Evolutionary conservation across 1,284 basidiomycete genomes (phyloP).

Genomic region (Sphaerobolus stellatus): DNA sequence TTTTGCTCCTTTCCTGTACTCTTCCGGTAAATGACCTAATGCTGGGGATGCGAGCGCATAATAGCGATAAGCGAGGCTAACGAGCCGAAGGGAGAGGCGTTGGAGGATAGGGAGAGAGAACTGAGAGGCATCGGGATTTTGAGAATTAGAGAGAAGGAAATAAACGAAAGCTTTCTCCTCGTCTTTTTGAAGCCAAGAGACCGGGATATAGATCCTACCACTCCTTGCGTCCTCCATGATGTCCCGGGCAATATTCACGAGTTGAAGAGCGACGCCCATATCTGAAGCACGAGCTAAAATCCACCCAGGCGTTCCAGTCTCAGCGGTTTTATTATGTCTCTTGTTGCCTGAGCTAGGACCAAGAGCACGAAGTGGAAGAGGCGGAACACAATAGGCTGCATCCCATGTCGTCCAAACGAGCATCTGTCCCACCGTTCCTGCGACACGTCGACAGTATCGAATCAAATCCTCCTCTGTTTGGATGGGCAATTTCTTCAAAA

Average conservation of each 20-base stretch:
- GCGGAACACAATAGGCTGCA: too few relatives aligned
- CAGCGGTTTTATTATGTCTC: too few relatives aligned
- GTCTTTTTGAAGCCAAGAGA: slow-evolving; percentile 22
- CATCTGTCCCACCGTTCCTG: slow-evolving; percentile 39
- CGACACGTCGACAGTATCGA: slow-evolving; percentile 39
- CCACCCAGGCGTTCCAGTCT: slow-evolving; percentile 10
- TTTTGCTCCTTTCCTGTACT: slow-evolving; percentile 6
- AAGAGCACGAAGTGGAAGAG: too few relatives aligned
- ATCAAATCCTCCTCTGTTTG: slow-evolving; percentile 35
- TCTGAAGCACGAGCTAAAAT: slow-evolving; percentile 27
- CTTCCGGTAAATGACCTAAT: slow-evolving; percentile 3
- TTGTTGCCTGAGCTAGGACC: too few relatives aligned
- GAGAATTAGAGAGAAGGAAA: background rate
- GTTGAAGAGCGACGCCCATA: slow-evolving; percentile 40
- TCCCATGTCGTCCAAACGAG: slow-evolving; percentile 41
- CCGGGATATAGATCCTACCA: slow-evolving; percentile 39
- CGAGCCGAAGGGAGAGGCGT: slow-evolving; percentile 2
- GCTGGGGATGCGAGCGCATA: background rate
- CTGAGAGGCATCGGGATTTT: too few relatives aligned
- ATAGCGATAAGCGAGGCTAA: slow-evolving; percentile 7
- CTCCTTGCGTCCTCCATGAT: slow-evolving; percentile 36
- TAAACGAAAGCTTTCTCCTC: background rate
- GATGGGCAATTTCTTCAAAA: slow-evolving; percentile 28
- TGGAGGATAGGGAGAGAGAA: background rate
- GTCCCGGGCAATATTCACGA: slow-evolving; percentile 40